A percentile compares a stretch with the other conserved stretches of the same genome.
Conservation (phyloP, 2,329 filamentous ascomycete genomes). For the Xylariaceae sp. region DNA sequence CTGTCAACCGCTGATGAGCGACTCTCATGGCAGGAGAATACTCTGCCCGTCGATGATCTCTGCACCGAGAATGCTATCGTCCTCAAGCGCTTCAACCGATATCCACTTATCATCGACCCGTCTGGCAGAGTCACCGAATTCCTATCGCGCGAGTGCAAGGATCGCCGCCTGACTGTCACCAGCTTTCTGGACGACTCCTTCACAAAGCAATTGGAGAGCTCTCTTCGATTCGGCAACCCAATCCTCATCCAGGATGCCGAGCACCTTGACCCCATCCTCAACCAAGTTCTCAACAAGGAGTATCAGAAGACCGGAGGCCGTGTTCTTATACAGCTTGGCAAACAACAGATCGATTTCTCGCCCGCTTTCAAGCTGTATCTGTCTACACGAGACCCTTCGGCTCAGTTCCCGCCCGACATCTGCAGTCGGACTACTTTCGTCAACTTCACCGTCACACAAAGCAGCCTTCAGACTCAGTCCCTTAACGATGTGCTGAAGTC, state of each 20-base stretch:
- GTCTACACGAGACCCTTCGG: conserved; percentile 92
- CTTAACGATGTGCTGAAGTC: conserved; percentile 96
- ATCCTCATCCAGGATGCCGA: conserved; percentile 98
- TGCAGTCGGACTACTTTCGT: conserved; percentile 98
- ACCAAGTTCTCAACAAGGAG: conserved; percentile 98
- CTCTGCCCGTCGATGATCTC: conserved; percentile 87
- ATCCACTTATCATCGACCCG: conserved; percentile 96
- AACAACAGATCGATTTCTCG: conserved; percentile 98
- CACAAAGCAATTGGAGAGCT: conserved; percentile 95
- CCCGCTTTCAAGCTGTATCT: conserved; percentile 92
- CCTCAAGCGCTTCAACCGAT: conserved; percentile 94
- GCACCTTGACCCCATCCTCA: conserved; percentile 92
- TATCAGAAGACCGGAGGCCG: conserved; percentile 98
- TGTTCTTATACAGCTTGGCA: conserved; percentile 95
- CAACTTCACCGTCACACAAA: conserved; percentile 98
- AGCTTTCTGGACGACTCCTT: conserved; percentile 98
- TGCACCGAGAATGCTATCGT: conserved; percentile 99
- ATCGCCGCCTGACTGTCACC: conserved; percentile 87
- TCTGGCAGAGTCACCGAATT: conserved; percentile 94
- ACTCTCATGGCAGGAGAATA: conserved; percentile 89
- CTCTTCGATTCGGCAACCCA: conserved; percentile 92
- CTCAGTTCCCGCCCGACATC: conserved; percentile 89
- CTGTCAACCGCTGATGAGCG: conserved; percentile 94
- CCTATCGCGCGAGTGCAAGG: conserved; percentile 87
- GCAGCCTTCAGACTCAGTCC: conserved; percentile 95